Evolutionary conservation across 2,329 filamentous ascomycete species (phyloP).

Genomic region (Colletotrichum lentis): DNA sequence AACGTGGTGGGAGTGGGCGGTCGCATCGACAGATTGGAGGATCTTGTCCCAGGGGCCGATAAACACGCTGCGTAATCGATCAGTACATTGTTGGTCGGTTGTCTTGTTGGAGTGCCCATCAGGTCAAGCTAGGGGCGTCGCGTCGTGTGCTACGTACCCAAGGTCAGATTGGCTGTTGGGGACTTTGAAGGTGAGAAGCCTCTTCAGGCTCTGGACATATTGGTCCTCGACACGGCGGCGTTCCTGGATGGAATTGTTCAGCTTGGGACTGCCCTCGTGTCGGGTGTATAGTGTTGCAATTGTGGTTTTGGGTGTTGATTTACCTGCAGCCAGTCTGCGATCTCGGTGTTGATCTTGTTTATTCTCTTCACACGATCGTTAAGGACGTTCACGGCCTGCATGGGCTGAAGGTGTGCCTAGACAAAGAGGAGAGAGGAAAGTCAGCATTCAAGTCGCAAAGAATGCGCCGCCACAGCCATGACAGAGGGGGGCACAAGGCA

Average conservation of each 20-base stretch:
- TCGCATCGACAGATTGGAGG: slow-evolving; percentile 77
- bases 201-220: slow-evolving; percentile 84
- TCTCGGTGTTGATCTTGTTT: slow-evolving; percentile 83
- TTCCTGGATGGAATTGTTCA: slow-evolving; percentile 67
- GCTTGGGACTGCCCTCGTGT: slow-evolving; percentile 13
- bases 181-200: slow-evolving; percentile 77
- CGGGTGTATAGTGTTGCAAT: slow-evolving; percentile 15
- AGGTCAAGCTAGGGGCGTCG: too few relatives aligned
- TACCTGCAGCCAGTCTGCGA: slow-evolving; percentile 98
- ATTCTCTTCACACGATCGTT: slow-evolving; percentile 90
- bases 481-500: background rate
- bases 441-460: slow-evolving; percentile 38
- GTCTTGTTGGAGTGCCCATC: background rate
- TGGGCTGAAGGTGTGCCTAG: slow-evolving; percentile 83
- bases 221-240: slow-evolving; percentile 89
- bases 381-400: slow-evolving; percentile 81
- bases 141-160: slow-evolving; percentile 68
- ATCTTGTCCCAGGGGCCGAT: slow-evolving; percentile 90
- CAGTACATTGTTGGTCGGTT: slow-evolving; percentile 8
- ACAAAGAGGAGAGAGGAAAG: slow-evolving; percentile 18
- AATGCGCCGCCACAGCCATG: slow-evolving; percentile 24
- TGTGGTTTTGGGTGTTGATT: slow-evolving; percentile 40
- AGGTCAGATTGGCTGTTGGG: slow-evolving; percentile 82
- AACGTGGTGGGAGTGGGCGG: slow-evolving; percentile 83
- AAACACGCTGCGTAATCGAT: slow-evolving; percentile 73